Percentiles rank a stretch among this genome's conserved stretches.
These are phyloP conservation scores for Xylariaceae sp. DNA, from an alignment of 2,329 filamentous ascomycete species.

Conservation along the genomic window DNA sequence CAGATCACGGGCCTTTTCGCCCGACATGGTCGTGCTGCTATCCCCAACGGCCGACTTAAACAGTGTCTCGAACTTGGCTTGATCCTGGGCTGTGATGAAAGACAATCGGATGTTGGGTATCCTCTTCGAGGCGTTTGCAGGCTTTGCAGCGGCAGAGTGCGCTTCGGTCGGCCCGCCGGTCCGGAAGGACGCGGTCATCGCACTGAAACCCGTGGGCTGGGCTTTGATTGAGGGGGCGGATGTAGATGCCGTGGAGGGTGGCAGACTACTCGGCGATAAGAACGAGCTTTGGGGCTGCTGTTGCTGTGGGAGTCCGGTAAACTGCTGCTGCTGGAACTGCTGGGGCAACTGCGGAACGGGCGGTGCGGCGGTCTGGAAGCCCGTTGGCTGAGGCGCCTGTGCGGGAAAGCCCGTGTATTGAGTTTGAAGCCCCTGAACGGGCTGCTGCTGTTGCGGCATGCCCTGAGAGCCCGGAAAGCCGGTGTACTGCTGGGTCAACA, in stretches of 20 bases:
- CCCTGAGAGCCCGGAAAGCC: slow-evolving; percentile 53
- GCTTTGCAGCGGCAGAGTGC: slow-evolving; percentile 37
- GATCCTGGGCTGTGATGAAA: slow-evolving; percentile 92
- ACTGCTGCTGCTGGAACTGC: slow-evolving; percentile 58
- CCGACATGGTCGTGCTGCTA: slow-evolving; percentile 77
- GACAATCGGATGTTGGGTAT: slow-evolving; percentile 93
- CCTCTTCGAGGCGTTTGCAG: slow-evolving; percentile 57
- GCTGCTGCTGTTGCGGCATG: slow-evolving; percentile 44
- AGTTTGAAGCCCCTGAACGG: slow-evolving; percentile 36
- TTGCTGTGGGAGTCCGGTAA: slow-evolving; percentile 42
- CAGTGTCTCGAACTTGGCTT: slow-evolving; percentile 93
- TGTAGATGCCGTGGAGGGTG: slow-evolving; percentile 45
- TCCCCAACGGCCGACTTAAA: slow-evolving; percentile 94
- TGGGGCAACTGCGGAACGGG: slow-evolving; percentile 55
- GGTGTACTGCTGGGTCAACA: slow-evolving; percentile 54
- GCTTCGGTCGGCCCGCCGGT: slow-evolving; percentile 40
- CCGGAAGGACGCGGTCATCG: slow-evolving; percentile 64
- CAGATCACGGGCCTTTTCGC: slow-evolving; percentile 86
- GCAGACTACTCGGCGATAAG: slow-evolving; percentile 42
- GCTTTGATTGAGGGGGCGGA: slow-evolving; percentile 53
- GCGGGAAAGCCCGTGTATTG: slow-evolving; percentile 43
- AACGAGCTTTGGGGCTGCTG: slow-evolving; percentile 40
- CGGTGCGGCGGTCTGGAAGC: slow-evolving; percentile 56
- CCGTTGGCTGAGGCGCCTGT: slow-evolving; percentile 50
- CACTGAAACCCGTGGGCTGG: slow-evolving; percentile 59